Percentiles rank a stretch among this genome's conserved stretches.
These are phyloP conservation scores for Bryoglossum gracile DNA, from an alignment of 495 filamentous ascomycete species.

Conservation along the genomic window DNA sequence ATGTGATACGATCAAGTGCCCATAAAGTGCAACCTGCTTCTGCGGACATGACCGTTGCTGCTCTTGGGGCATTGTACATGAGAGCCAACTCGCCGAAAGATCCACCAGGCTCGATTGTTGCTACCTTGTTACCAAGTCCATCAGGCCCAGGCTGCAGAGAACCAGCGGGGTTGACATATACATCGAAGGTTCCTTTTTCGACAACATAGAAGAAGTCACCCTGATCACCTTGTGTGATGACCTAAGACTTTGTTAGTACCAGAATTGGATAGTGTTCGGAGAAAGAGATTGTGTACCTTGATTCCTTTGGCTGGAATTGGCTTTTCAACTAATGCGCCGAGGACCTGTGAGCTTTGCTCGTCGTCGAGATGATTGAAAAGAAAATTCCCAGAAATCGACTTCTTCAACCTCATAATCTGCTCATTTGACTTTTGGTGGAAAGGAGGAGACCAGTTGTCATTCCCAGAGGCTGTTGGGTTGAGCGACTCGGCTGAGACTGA, in stretches of 20 bases:
- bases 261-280: constrained; percentile 13
- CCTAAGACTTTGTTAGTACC: constrained; percentile 30
- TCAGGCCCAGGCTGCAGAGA: constrained; percentile 71
- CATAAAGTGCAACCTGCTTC: constrained; percentile 77
- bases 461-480: constrained; percentile 72
- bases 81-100: constrained; percentile 97
- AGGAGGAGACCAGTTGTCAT: constrained; percentile 88
- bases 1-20: constrained; percentile 92
- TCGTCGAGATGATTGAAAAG: constrained; percentile 92
- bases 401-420: constrained; percentile 69
- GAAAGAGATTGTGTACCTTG: constrained; percentile 43
- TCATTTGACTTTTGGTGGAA: constrained; percentile 74
- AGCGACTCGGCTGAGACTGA: constrained; percentile 96
- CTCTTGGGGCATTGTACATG: constrained; percentile 97
- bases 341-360: constrained; percentile 76
- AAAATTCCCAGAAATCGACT: constrained; percentile 83
- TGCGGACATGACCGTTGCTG: constrained; percentile 86
- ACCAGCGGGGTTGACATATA: constrained; percentile 80
- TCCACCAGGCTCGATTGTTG: constrained; percentile 73
- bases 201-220: constrained; percentile 98
- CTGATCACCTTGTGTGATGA: constrained; percentile 91
- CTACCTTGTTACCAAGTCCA: constrained; percentile 82
- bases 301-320: constrained; percentile 91
- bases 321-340: constrained; percentile 90
- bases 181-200: constrained; percentile 82